A percentile compares a stretch with the other conserved stretches of the same genome.
These are phyloP conservation scores for Rhazya stricta DNA, from an alignment of 257 asterid genomes.

Conservation along the genomic window DNA sequence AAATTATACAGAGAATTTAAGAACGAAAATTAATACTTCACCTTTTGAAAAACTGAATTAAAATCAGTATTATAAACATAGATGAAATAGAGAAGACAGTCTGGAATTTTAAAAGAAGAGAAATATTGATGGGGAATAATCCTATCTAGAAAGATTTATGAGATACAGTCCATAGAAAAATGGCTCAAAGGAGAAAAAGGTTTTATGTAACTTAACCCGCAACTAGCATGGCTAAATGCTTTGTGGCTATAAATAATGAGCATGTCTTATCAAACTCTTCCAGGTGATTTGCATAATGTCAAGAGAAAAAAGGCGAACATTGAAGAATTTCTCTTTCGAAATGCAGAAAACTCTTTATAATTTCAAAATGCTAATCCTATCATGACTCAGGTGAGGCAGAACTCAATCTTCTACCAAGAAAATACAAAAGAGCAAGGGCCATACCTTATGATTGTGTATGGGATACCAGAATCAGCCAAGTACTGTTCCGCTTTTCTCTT, in stretches of 20 bases:
- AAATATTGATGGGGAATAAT: not conserved
- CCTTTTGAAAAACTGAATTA: too few relatives aligned
- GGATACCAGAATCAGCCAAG: constrained; percentile 82
- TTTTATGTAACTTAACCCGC: not conserved
- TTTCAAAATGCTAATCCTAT: not conserved
- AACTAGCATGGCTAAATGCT: not conserved
- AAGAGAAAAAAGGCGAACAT: not conserved
- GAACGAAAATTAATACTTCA: too few relatives aligned
- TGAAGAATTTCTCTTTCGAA: too few relatives aligned
- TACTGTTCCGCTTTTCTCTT: constrained; percentile 93
- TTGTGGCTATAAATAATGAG: too few relatives aligned
- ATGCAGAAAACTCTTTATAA: not conserved
- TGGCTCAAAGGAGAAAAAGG: not conserved
- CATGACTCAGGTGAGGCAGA: not conserved
- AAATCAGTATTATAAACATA: too few relatives aligned
- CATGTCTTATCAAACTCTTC: not conserved
- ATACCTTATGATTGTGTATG: constrained; percentile 89
- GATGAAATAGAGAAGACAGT: too few relatives aligned
- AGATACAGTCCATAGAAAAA: not conserved
- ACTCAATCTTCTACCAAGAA: not conserved
- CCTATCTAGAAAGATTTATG: not conserved
- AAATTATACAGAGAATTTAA: too few relatives aligned
- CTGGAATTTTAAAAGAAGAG: not conserved
- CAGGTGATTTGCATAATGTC: not conserved
- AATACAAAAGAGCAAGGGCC: not conserved